Base-by-base conservation (phyloP, 202 grass and related monocot species). In the Elaeis oleifera region DNA sequence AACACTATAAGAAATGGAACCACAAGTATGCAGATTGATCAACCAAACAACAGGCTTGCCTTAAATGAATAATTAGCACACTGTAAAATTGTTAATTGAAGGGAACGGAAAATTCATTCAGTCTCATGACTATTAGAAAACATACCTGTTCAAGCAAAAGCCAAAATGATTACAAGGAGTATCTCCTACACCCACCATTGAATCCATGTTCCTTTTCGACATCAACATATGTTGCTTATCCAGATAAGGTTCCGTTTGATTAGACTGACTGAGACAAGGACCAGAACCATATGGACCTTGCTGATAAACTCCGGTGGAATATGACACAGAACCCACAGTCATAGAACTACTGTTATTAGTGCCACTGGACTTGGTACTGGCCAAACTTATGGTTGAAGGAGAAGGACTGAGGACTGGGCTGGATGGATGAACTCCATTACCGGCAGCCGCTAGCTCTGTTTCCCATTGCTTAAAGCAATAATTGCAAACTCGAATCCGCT, bases 401-500 rank as follows among this genome's bases (percentile, higher is more conserved):
- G 72, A 89, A 23, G 75, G 50, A 74, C 81, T 90, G 14, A 81
- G 78, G 22, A 79, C 68, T 5, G 76, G 76, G 32, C 63, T 80
- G 17, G 71, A 54, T 0, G 79, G 65, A 58, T 60, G 76, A 14
- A 51, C 71, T 60, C 13, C 31, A 56, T 76, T 76, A 25, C 54
- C 74, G 14, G 61, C 53, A 4, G 29, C 16, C 5, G 44, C 22
- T 24, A 80, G 73, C 76, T 83, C 76, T 65, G 84, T 81, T 63
- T 60, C 59, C 87, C 79, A 88, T 28, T 89, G 92, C 69, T 81
- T 85, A 56, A 82, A 85, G 61, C 92, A 97, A 69, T 83, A 97
- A 49, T 79, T 97, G 61, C 92, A 97, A 19, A 97, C 92, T 22
- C 92, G 81, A 74, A 97, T 78, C 74, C 75, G 74, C 50, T 97